These are phyloP conservation scores for Ceratocystis cacaofunesta DNA, from an alignment of 2,329 filamentous ascomycete species.

Conservation along the genomic window DNA sequence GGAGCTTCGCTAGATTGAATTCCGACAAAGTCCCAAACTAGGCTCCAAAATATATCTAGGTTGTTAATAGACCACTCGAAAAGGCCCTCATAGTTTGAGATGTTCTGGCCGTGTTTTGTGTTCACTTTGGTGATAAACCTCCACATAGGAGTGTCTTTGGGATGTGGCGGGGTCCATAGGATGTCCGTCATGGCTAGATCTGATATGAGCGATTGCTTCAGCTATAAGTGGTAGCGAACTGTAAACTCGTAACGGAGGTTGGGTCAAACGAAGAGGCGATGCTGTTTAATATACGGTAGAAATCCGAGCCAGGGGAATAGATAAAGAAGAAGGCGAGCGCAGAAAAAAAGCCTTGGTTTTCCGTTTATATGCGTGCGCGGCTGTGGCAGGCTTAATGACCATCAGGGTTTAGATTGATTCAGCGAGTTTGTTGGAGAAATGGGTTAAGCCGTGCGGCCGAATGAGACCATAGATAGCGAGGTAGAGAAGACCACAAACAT, in stretches of 20 bases:
- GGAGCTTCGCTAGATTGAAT: constrained; percentile 41
- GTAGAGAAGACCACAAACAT: not conserved
- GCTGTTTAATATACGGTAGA: not conserved
- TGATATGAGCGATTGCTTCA: not conserved
- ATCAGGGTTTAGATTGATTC: not conserved
- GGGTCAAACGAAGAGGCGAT: not conserved
- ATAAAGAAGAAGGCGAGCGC: not conserved
- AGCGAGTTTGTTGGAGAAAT: not conserved
- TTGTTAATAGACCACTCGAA: constrained; percentile 75
- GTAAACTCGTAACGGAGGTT: not conserved
- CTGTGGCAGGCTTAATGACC: not conserved
- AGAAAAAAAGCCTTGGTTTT: not conserved
- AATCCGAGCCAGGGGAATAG: not conserved
- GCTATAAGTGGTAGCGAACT: not conserved
- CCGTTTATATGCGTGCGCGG: not conserved
- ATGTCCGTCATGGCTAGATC: not conserved
- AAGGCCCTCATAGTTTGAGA: constrained; percentile 57
- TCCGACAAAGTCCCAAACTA: constrained; percentile 70
- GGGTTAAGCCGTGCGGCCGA: not conserved
- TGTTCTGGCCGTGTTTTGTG: constrained; percentile 45
- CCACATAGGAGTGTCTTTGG: constrained; percentile 36
- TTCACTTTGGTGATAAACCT: constrained; percentile 57
- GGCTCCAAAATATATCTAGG: constrained; percentile 65
- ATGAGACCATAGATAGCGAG: not conserved
- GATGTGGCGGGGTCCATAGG: constrained; percentile 10